Evolutionary conservation across 2,329 filamentous ascomycete genomes (phyloP), one percentile per base, ranked within the genome.

Genomic region (Aspergillus sergii): DNA sequence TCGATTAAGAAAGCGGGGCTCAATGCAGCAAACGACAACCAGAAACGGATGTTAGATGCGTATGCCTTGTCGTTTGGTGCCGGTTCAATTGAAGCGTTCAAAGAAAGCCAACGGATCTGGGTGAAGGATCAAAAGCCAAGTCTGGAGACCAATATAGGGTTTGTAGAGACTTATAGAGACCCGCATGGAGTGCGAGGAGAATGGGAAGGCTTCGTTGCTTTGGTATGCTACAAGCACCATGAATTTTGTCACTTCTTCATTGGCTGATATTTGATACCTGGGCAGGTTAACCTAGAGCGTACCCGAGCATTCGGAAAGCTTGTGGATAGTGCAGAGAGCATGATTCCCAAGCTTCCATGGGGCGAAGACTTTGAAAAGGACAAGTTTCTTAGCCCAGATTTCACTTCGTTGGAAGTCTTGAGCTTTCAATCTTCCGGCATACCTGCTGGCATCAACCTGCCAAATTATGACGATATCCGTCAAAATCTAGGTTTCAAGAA

Each of bases 271-370:
- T 56, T n/a, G 16, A 62, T 41, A 5, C 28, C 28, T 21, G 14
- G 16, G 26, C 50, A 80, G 78, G 78, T 98, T 53, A 98, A 98
- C 79, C 84, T 94, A 73, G 94, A 97, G 76, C 89, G 94, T 23
- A 99, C 94, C 1, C 87, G 86, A 63, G 92, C 94, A 1, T 98
- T 98, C 74, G 91, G 90, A 9, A 90, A 91, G 69, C 86, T 98
- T 1, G 95, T 98, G 5, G 85, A 89, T 23, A 89, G 89, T 30
- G 94, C 95, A 0, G 91, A 93, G 12, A 83, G 83, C 53, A 89
- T 97, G 75, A 97, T 99, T 58, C 92, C 93, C 8, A 88, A 96
- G 66, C 82, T 99, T 16, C 95, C 95, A 0, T 99, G 95, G 95
- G 82, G 84, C 41, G 86, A 87, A 54, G 91, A 92, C 0, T 99